Conservation (phyloP, 306 rosid genomes). For the Adenanthera pavonina region DNA sequence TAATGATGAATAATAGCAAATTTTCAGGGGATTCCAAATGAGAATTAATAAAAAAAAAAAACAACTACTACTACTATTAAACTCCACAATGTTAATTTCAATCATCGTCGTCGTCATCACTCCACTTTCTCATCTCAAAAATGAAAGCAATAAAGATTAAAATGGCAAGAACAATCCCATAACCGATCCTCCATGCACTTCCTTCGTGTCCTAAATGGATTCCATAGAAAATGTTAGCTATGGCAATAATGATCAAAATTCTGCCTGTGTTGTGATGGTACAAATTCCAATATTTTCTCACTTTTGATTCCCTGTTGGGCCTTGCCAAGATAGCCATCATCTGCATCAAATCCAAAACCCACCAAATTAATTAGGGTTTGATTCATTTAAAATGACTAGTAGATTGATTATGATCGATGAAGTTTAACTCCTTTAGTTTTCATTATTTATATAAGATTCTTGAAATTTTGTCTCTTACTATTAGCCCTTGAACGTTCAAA, state of each 20-base stretch:
- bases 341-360: constrained; percentile 37
- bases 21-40: neutral
- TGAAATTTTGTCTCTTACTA: neutral
- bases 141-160: constrained; percentile 50
- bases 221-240: constrained; percentile 82
- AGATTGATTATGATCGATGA: too few species aligned
- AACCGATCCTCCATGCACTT: constrained; percentile 58
- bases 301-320: constrained; percentile 61
- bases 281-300: constrained; percentile 76
- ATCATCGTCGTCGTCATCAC: constrained; percentile 5
- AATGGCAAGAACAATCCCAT: constrained; percentile 62
- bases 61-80: neutral
- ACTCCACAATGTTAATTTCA: neutral
- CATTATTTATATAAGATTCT: neutral
- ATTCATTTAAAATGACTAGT: neutral
- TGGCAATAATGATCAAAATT: constrained; percentile 55
- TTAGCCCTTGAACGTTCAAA: neutral
- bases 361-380: neutral
- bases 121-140: constrained; percentile 62
- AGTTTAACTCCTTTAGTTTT: neutral
- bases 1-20: too few species aligned
- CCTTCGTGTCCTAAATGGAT: constrained; percentile 64
- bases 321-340: constrained; percentile 67
- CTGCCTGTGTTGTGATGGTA: constrained; percentile 72
- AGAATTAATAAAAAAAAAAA: neutral